A percentile compares a stretch with the other conserved stretches of the same genome.
These are phyloP conservation scores for Saccharomycodes ludwigii DNA, from an alignment of 805 yeast genomes.

Conservation along the genomic window DNA sequence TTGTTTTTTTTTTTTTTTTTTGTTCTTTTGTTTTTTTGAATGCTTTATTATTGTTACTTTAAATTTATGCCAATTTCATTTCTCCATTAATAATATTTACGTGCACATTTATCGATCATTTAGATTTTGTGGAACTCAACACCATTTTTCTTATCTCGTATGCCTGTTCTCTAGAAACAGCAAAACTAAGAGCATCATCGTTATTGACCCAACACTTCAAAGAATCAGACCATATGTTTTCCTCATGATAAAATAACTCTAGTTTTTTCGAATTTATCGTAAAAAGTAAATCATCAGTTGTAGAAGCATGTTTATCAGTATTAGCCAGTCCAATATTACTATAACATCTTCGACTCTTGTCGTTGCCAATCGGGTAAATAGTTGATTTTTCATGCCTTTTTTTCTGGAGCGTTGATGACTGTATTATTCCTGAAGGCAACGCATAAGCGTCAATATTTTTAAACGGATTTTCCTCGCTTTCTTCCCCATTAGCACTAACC, in stretches of 20 bases:
- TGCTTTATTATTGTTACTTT: neutral
- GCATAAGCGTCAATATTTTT: slow-evolving; percentile 15
- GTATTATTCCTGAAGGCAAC: slow-evolving; percentile 4
- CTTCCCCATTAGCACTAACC: slow-evolving; percentile 18
- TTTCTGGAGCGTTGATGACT: neutral
- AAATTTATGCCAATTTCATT: neutral
- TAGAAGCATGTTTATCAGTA: neutral
- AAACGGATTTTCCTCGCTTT: slow-evolving; percentile 20
- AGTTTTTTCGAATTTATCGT: slow-evolving; percentile 12
- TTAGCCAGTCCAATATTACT: neutral
- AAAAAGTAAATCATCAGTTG: slow-evolving; percentile 9
- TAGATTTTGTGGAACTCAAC: slow-evolving; percentile 19
- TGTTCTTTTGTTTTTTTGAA: neutral
- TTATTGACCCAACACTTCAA: slow-evolving; percentile 21
- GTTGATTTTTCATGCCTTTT: slow-evolving; percentile 6
- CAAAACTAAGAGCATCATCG: slow-evolving; percentile 6
- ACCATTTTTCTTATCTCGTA: slow-evolving; percentile 25
- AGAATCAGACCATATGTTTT: slow-evolving; percentile 21
- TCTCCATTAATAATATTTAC: slow-evolving; percentile 6
- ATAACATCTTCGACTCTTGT: neutral
- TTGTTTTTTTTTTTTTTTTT: neutral
- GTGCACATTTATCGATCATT: too few species aligned
- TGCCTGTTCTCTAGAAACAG: slow-evolving; percentile 8
- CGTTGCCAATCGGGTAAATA: slow-evolving; percentile 6
- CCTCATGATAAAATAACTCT: slow-evolving; percentile 23